A percentile compares a stretch with the other conserved stretches of the same genome.
Evolutionary conservation across 768 basidiomycete species (phyloP).

Genomic region (Mycena pura): DNA sequence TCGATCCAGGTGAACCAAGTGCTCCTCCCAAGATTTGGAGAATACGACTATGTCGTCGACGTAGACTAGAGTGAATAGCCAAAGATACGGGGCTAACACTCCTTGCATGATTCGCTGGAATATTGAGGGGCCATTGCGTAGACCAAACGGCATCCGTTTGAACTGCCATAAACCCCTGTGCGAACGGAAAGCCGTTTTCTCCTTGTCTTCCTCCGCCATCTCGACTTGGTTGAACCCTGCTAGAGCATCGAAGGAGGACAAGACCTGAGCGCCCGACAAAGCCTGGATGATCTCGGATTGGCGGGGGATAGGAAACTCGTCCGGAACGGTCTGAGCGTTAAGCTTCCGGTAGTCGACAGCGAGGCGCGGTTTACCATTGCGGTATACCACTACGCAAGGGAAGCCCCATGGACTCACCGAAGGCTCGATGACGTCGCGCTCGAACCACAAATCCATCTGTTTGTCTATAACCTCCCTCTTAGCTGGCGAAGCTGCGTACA

Average conservation of each 20-base stretch:
- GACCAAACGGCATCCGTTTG: conserved; percentile 38
- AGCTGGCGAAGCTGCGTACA: too few relatives aligned
- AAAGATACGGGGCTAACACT: too few relatives aligned
- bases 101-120: too few relatives aligned
- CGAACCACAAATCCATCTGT: conserved; percentile 34
- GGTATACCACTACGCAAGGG: neutral
- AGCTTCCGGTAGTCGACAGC: neutral
- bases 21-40: too few relatives aligned
- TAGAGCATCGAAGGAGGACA: conserved; percentile 38
- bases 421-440: conserved; percentile 35
- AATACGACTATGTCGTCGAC: too few relatives aligned
- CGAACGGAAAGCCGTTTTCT: conserved; percentile 38
- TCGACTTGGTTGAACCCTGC: conserved; percentile 39
- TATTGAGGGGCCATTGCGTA: too few relatives aligned
- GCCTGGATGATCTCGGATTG: conserved; percentile 32
- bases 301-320: conserved; percentile 34
- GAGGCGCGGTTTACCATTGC: neutral
- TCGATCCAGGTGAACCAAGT: too few relatives aligned
- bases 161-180: conserved; percentile 40
- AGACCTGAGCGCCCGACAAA: conserved; percentile 27
- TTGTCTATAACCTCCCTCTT: conserved; percentile 33
- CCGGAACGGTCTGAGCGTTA: conserved; percentile 28
- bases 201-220: conserved; percentile 5
- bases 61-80: too few relatives aligned
- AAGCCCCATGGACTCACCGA: conserved; percentile 39